Percentiles rank a stretch among this genome's conserved stretches.
Evolutionary conservation across 768 basidiomycete species (phyloP).

Genomic region (Naganishia kalamii): DNA sequence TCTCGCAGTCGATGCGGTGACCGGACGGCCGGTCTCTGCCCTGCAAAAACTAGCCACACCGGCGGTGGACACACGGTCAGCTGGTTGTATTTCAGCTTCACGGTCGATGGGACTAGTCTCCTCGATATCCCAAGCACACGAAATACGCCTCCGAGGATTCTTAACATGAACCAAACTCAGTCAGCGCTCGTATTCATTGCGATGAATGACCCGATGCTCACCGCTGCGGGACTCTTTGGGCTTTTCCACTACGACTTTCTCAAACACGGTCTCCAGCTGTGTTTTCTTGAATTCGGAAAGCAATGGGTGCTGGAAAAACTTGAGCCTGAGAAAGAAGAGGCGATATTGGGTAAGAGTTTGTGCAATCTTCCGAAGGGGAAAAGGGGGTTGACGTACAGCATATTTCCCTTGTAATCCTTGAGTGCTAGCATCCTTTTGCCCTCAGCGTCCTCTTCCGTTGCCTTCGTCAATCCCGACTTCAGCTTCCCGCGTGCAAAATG

Average conservation of each 20-base stretch:
- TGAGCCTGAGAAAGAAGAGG: slow-evolving; percentile 57
- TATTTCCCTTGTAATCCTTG: slow-evolving; percentile 13
- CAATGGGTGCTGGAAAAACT: slow-evolving; percentile 73
- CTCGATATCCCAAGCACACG: slow-evolving; percentile 65
- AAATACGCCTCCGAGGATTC: slow-evolving; percentile 81
- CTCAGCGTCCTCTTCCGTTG: not conserved
- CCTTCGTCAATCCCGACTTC: not conserved
- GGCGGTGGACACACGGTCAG: not conserved
- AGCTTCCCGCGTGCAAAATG: slow-evolving; percentile 53
- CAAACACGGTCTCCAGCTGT: slow-evolving; percentile 61
- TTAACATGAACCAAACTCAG: slow-evolving; percentile 6
- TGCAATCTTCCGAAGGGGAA: not conserved
- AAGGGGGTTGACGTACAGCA: slow-evolving; percentile 5
- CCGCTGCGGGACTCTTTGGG: slow-evolving; percentile 67
- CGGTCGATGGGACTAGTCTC: too few relatives aligned
- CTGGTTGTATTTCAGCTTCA: not conserved
- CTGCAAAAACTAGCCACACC: too few relatives aligned
- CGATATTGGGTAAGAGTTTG: not conserved
- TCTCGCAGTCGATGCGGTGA: too few relatives aligned
- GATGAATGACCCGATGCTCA: slow-evolving; percentile 17
- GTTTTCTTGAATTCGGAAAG: slow-evolving; percentile 60
- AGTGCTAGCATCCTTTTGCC: not conserved
- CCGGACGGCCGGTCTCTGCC: too few relatives aligned
- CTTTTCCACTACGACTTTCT: slow-evolving; percentile 64
- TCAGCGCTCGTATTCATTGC: not conserved